phyloP scores from a whole-genome alignment of 495 filamentous ascomycete species.

The Aspergillus homomorphus region DNA sequence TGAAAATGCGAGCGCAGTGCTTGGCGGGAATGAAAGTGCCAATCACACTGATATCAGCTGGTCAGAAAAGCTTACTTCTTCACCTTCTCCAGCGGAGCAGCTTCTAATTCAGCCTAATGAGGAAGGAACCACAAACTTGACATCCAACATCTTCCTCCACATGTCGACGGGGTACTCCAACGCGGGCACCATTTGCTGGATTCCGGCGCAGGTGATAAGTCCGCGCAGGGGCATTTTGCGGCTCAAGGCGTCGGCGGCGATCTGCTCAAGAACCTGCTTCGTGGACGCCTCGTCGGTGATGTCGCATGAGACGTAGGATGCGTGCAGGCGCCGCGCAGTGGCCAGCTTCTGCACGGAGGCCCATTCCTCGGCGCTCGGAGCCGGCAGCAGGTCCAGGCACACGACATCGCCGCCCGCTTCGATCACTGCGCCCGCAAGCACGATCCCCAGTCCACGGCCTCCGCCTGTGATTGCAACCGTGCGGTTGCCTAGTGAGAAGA shows the following conservation, averaged over 20 bases:
- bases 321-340: conserved; percentile 43
- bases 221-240: conserved; percentile 57
- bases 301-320: conserved; percentile 53
- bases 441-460: conserved; percentile 63
- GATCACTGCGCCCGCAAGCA: conserved; percentile 59
- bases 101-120: too few relatives aligned
- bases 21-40: conserved; percentile 71
- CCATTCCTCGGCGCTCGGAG: conserved; percentile 41
- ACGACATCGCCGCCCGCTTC: conserved; percentile 65
- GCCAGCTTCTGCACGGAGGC: conserved; percentile 45
- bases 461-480: conserved; percentile 72
- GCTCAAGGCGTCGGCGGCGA: conserved; percentile 49
- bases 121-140: conserved; percentile 46
- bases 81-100: too few relatives aligned
- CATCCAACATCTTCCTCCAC: conserved; percentile 60
- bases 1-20: conserved; percentile 66
- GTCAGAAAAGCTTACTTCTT: too few relatives aligned
- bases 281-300: conserved; percentile 50
- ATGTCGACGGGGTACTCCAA: conserved; percentile 63
- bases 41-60: conserved; percentile 48
- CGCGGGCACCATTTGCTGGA: conserved; percentile 61
- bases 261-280: conserved; percentile 24
- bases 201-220: conserved; percentile 79
- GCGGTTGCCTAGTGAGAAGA: conserved; percentile 55
- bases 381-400: conserved; percentile 60